phyloP scores from a whole-genome alignment of 768 basidiomycete species.

The Agaricus sinodeliciosus region DNA sequence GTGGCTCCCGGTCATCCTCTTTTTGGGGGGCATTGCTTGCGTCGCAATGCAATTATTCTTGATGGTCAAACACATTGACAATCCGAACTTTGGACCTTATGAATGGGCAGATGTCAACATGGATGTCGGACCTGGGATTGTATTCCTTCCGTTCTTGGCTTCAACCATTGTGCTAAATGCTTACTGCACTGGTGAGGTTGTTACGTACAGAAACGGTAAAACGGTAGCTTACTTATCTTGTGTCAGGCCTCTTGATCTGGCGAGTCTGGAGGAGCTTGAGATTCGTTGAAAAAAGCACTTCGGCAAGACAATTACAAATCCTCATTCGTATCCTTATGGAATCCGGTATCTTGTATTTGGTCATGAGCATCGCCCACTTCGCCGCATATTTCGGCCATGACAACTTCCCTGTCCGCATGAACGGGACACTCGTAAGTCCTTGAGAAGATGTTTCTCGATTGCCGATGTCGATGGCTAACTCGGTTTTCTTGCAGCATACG shows the following conservation, averaged over 20 bases:
- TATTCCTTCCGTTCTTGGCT: slow-evolving; percentile 8
- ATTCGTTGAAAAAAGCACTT: neutral
- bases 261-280: too few species aligned
- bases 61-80: neutral
- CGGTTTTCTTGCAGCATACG: neutral
- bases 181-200: slow-evolving; percentile 1
- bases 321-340: slow-evolving; percentile 1
- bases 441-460: neutral
- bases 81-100: neutral
- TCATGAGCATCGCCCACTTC: slow-evolving; percentile 2
- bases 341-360: slow-evolving; percentile 4
- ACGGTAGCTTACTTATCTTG: neutral
- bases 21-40: neutral
- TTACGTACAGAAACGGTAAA: neutral
- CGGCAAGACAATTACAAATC: neutral
- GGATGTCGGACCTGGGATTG: neutral
- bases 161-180: neutral
- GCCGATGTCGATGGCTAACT: neutral
- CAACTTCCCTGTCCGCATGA: neutral
- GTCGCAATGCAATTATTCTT: neutral
- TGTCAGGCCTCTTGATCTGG: too few species aligned
- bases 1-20: slow-evolving; percentile 6
- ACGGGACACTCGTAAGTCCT: neutral
- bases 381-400: neutral
- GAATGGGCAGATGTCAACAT: neutral